Evolutionary conservation across 2,329 filamentous ascomycete species (phyloP).

Genomic region (Pezicula carpinea): DNA sequence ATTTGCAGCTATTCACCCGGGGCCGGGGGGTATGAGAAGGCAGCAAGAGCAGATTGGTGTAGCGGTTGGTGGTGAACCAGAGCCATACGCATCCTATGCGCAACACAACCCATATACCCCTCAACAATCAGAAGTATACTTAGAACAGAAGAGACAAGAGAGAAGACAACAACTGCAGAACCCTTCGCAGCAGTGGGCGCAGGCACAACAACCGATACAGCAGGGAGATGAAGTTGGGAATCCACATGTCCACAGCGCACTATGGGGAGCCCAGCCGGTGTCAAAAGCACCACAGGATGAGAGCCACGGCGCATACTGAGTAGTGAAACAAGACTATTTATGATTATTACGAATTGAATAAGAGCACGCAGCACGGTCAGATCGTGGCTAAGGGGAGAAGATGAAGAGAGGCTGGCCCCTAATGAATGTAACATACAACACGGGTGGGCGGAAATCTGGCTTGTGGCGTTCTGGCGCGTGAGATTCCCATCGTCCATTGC

Average conservation of each 20-base stretch:
- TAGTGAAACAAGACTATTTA: neutral
- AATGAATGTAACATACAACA: too few species aligned
- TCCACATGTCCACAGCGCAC: neutral
- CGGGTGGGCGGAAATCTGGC: too few species aligned
- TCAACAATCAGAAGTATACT: neutral
- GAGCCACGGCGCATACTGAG: neutral
- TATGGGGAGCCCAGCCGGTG: neutral
- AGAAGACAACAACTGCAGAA: neutral
- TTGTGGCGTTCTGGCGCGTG: too few species aligned
- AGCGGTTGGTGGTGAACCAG: neutral
- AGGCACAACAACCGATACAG: neutral
- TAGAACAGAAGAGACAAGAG: neutral
- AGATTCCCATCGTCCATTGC: too few species aligned
- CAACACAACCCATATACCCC: neutral
- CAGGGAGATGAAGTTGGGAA: neutral
- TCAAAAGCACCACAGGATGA: neutral
- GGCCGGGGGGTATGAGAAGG: neutral
- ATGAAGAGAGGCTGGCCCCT: too few species aligned
- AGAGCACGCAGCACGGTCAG: neutral
- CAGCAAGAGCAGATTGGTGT: neutral
- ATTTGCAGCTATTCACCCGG: neutral
- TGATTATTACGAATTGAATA: constrained; percentile 1
- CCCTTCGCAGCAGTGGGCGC: neutral
- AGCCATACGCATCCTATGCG: neutral
- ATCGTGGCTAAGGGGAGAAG: too few species aligned